Conservation (phyloP, 768 basidiomycete species). For the Daedaleopsis nitida region DNA sequence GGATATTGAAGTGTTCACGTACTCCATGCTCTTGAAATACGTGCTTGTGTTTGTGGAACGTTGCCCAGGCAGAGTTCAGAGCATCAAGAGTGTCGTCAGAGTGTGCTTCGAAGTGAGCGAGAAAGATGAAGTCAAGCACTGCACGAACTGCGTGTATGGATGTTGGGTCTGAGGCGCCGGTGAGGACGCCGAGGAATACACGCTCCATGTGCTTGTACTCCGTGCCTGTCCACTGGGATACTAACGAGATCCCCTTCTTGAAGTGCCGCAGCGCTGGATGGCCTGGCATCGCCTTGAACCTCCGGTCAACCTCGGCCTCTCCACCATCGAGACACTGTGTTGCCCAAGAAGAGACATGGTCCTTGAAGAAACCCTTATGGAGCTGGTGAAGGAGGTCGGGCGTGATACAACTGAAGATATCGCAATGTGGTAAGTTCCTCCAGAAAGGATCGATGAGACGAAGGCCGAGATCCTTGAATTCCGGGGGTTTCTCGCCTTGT, state of each 20-base stretch:
- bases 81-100: conserved; percentile 18
- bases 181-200: conserved; percentile 30
- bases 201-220: conserved; percentile 39
- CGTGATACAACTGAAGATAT: conserved; percentile 30
- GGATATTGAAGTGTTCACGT: conserved; percentile 33
- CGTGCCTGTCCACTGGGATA: conserved; percentile 45
- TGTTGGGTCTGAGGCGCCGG: conserved; percentile 16
- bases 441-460: neutral
- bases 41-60: conserved; percentile 31
- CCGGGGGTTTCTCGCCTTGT: neutral
- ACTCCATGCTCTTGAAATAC: conserved; percentile 27
- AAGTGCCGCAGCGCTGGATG: conserved; percentile 40
- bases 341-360: conserved; percentile 37
- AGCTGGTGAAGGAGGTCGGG: conserved; percentile 32
- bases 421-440: neutral
- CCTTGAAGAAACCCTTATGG: conserved; percentile 28
- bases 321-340: conserved; percentile 10
- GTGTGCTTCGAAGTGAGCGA: conserved; percentile 29
- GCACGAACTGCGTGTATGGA: conserved; percentile 29
- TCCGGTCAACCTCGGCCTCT: conserved; percentile 37
- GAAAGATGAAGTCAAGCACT: conserved; percentile 32
- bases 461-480: neutral
- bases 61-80: conserved; percentile 18
- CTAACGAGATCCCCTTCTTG: conserved; percentile 41
- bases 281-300: conserved; percentile 34